Base-by-base conservation (phyloP, 2,329 filamentous ascomycete species). In the Emergomyces pasteurianus region DNA sequence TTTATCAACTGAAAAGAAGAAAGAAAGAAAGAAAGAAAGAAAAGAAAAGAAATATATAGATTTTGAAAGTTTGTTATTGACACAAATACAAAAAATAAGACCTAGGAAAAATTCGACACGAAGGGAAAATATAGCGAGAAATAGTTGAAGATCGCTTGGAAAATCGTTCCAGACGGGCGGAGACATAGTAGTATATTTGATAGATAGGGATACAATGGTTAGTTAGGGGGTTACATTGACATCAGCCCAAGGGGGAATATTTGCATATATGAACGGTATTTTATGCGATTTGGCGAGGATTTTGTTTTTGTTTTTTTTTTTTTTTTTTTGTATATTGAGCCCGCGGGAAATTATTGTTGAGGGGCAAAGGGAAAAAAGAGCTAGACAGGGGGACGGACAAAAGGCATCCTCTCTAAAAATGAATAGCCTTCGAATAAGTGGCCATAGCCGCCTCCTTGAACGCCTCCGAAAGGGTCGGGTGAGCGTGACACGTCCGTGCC, bases 361-460 rank as follows among this genome's bases (percentile, higher is more conserved):
- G n/a, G n/a, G n/a, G n/a, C n/a, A n/a, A n/a, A n/a, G n/a, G n/a
- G 21, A 53, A 6, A 36, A 53, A 31, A 31, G 5, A 54, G 2
- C n/a, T 3, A 38, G 10, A 18, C 23, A 42, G 36, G 3, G 28
- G 23, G 16, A 50, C 16, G 23, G 9, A 8, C 12, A 55, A 34
- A 4, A 14, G n/a, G n/a, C 42, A 46, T 46, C 42, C 42, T n/a
- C 63, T 67, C 68, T 89, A 99, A 78, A 88, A 95, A 81, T 99
- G 94, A 75, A 99, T 96, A 67, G 94, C 87, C 82, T 96, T 94
- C 71, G 86, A 85, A 80, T 95, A 91, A 58, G 92, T 96, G 64
- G 90, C 89, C 94, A 99, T 97, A 68, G 94, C 94, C 71, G 94
- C 94, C 84, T 99, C 94, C 83, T 99, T 99, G 84, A 99, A 97